phyloP scores from a whole-genome alignment of 2,329 filamentous ascomycete species.

The Aspergillus caelatus region DNA sequence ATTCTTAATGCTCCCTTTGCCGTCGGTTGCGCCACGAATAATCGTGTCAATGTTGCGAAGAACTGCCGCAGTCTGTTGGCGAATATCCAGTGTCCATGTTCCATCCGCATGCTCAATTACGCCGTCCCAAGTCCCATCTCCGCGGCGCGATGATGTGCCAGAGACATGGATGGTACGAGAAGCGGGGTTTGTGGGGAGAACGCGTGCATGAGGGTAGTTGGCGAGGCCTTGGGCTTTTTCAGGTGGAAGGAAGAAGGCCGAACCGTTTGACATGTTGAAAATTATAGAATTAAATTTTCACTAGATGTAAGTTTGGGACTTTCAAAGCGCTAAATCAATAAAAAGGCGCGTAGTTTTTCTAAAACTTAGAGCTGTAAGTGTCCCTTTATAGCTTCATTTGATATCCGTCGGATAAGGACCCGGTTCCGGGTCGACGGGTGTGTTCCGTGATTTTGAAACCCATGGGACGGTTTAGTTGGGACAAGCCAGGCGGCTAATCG shows the following conservation, averaged over 20 bases:
- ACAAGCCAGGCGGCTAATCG: not conserved
- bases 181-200: slow-evolving; percentile 31
- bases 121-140: slow-evolving; percentile 43
- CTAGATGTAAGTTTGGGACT: too few relatives aligned
- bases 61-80: slow-evolving; percentile 43
- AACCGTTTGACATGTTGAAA: slow-evolving; percentile 31
- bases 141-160: slow-evolving; percentile 41
- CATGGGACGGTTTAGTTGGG: not conserved
- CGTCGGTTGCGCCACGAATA: slow-evolving; percentile 41
- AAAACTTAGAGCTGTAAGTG: not conserved
- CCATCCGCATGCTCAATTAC: slow-evolving; percentile 40
- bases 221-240: slow-evolving; percentile 33
- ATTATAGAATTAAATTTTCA: not conserved
- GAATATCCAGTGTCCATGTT: slow-evolving; percentile 38
- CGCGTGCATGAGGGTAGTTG: slow-evolving; percentile 42
- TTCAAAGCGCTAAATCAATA: not conserved
- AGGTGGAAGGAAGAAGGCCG: slow-evolving; percentile 35
- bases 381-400: not conserved
- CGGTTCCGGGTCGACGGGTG: not conserved
- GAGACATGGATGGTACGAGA: slow-evolving; percentile 45
- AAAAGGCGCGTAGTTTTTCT: not conserved
- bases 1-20: slow-evolving; percentile 40
- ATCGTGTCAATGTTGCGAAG: slow-evolving; percentile 43
- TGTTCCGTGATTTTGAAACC: not conserved
- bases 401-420: slow-evolving; percentile 6